Percentiles rank a stretch among this genome's conserved stretches.
Conservation (phyloP, 208 protist genomes). For the Hexamita inflata region DNA sequence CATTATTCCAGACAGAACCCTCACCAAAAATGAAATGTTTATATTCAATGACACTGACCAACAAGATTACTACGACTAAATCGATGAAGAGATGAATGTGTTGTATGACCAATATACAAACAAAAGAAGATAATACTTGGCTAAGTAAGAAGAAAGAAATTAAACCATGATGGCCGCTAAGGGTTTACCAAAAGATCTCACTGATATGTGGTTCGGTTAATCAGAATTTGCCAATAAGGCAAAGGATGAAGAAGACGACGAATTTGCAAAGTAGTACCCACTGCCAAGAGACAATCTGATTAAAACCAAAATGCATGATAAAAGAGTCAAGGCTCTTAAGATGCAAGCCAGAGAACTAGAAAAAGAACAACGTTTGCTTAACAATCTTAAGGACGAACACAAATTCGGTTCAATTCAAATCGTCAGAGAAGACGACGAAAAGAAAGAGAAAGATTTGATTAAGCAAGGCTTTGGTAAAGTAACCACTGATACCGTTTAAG, state of each 20-base stretch:
- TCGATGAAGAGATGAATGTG: background rate
- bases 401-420: no score
- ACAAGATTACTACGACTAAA: background rate
- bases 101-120: background rate
- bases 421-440: no score
- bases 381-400: background rate
- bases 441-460: no score
- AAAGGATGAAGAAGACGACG: background rate
- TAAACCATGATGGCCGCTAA: no score
- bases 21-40: background rate
- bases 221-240: background rate
- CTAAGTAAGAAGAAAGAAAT: no score
- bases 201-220: no score
- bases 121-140: no score
- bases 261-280: background rate
- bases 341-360: constrained; percentile 4
- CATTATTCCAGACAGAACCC: background rate
- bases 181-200: no score
- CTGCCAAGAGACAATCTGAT: constrained; percentile 2
- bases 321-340: background rate
- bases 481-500: background rate
- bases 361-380: background rate
- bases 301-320: background rate
- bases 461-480: background rate
- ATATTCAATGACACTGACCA: background rate